A percentile compares a stretch with the other conserved stretches of the same genome.
phyloP scores from a whole-genome alignment of 2,329 filamentous ascomycete species.

The Hansfordia pulvinata region DNA sequence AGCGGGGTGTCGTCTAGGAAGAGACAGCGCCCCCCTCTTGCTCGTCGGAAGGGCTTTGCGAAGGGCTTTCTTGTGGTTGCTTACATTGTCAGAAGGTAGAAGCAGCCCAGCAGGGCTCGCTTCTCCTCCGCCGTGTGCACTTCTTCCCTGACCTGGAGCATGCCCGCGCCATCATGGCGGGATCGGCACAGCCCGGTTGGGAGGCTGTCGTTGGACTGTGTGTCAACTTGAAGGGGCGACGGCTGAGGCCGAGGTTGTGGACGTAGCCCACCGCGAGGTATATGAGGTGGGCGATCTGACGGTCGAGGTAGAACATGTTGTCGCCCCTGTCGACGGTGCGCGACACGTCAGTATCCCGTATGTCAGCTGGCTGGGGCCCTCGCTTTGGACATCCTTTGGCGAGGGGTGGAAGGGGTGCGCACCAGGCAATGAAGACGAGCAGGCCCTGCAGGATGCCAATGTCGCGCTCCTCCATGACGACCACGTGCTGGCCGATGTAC shows the following conservation, averaged over 20 bases:
- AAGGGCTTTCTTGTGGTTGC: no score
- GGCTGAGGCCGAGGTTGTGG: conserved; percentile 23
- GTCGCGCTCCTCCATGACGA: conserved; percentile 24
- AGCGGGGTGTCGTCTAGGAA: no score
- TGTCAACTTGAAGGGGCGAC: conserved; percentile 6
- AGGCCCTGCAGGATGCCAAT: conserved; percentile 32
- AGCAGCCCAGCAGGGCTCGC: conserved; percentile 23
- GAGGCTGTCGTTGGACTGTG: conserved; percentile 6
- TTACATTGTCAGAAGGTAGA: conserved; percentile 24
- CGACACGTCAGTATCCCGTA: no score
- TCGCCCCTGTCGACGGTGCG: conserved; percentile 21
- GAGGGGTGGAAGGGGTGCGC: no score
- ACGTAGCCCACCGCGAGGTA: conserved; percentile 26
- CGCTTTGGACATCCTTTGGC: conserved; percentile 6
- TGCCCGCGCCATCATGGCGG: conserved; percentile 4
- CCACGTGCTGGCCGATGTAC: conserved; percentile 25
- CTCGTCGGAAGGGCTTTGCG: no score
- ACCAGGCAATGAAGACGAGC: conserved; percentile 31
- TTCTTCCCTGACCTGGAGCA: conserved; percentile 8
- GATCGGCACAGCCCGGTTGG: conserved; percentile 6
- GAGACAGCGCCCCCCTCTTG: no score
- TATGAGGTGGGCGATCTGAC: conserved; percentile 21
- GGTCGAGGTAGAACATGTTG: conserved; percentile 19
- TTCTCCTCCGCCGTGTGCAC: conserved; percentile 21
- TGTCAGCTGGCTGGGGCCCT: no score